phyloP scores from a whole-genome alignment of 148 eudicot species.

The Chenopodium suecicum region DNA sequence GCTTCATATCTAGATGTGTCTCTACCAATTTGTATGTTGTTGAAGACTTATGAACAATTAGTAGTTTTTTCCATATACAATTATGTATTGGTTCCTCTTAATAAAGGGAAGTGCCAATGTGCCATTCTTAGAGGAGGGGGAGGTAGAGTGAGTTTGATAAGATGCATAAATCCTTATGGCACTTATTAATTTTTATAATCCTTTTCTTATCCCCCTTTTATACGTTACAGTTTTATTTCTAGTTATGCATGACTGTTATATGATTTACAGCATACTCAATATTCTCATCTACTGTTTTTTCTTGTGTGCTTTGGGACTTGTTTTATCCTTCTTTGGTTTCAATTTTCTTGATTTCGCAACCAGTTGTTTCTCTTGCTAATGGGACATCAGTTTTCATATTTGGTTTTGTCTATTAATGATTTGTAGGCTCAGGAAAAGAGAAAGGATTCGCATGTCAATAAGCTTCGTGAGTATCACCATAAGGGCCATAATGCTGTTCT shows the following conservation, averaged over 20 bases:
- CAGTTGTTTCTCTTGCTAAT: neutral
- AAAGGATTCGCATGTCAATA: slow-evolving; percentile 39
- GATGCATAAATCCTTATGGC: too few species aligned
- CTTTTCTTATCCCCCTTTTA: neutral
- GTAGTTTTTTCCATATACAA: neutral
- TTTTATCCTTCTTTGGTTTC: neutral
- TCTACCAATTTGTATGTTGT: neutral
- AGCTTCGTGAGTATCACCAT: slow-evolving; percentile 54
- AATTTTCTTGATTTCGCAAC: neutral
- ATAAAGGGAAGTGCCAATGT: neutral
- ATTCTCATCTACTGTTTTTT: neutral
- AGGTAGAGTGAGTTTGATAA: neutral
- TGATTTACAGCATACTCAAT: neutral
- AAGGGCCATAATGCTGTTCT: slow-evolving; percentile 59
- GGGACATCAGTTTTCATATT: neutral
- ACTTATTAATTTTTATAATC: too few species aligned
- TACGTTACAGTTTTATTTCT: neutral
- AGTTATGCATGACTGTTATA: neutral
- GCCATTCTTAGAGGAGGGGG: neutral
- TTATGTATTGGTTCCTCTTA: neutral
- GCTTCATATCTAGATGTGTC: neutral
- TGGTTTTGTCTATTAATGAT: slow-evolving; percentile 12
- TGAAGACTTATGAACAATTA: neutral
- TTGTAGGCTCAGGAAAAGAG: slow-evolving; percentile 36
- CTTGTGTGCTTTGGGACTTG: neutral